phyloP scores from a whole-genome alignment of 176 grass and related monocot genomes.

The Lolium multiflorum region DNA sequence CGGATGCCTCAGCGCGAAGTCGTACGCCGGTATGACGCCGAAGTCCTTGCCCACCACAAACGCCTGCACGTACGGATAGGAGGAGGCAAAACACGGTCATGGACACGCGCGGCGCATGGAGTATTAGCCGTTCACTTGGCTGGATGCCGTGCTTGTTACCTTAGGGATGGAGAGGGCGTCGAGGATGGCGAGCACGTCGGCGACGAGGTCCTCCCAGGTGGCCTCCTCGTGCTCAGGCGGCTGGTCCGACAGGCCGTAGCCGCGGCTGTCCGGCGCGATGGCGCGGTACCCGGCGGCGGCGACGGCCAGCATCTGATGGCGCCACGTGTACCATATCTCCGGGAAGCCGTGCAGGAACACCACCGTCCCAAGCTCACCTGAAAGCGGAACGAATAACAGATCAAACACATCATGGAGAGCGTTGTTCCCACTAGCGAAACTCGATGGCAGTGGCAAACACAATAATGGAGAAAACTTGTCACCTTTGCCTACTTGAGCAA shows the following conservation, averaged over 20 bases:
- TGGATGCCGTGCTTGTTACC: background rate
- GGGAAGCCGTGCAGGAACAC: slow-evolving; percentile 70
- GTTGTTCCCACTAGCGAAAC: background rate
- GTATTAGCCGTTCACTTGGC: no score
- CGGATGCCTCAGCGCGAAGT: slow-evolving; percentile 58
- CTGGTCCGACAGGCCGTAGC: slow-evolving; percentile 63
- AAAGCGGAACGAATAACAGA: background rate
- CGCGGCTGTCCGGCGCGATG: slow-evolving; percentile 60
- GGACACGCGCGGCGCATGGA: no score
- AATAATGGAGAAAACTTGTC: background rate
- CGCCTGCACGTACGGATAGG: slow-evolving; percentile 34
- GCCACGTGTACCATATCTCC: slow-evolving; percentile 78
- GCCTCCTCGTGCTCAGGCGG: slow-evolving; percentile 48
- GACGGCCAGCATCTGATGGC: slow-evolving; percentile 65
- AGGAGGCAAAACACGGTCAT: no score
- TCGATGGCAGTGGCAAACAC: background rate
- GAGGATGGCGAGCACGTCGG: slow-evolving; percentile 55
- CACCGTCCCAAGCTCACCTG: slow-evolving; percentile 50
- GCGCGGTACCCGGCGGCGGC: slow-evolving; percentile 64
- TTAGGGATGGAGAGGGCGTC: slow-evolving; percentile 38
- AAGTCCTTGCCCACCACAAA: slow-evolving; percentile 57
- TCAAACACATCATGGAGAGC: background rate
- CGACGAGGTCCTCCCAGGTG: slow-evolving; percentile 54
- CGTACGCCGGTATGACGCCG: slow-evolving; percentile 53
- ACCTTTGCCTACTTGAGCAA: slow-evolving; percentile 53